These are phyloP conservation scores for Trichoderma virens DNA, from an alignment of 495 filamentous ascomycete genomes.

Conservation along the genomic window DNA sequence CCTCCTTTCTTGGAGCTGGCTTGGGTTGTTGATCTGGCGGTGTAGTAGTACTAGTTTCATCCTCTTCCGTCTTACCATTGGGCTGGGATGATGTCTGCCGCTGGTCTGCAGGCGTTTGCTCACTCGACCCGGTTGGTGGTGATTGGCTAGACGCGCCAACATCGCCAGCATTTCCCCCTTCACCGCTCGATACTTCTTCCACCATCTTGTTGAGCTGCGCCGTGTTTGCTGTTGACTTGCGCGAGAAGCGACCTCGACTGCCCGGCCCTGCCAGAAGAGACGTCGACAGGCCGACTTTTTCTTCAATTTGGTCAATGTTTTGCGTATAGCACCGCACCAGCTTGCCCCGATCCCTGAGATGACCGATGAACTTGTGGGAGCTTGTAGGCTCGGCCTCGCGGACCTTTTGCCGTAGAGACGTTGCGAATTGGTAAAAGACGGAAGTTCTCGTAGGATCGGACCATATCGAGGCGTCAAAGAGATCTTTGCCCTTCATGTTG, in stretches of 20 bases:
- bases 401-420: conserved; percentile 51
- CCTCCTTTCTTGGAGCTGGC: conserved; percentile 1
- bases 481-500: conserved; percentile 56
- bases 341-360: conserved; percentile 52
- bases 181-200: conserved; percentile 1
- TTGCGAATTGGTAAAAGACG: conserved; percentile 61
- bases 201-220: conserved; percentile 5
- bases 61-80: conserved; percentile 1
- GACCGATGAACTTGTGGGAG: conserved; percentile 54
- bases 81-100: background rate
- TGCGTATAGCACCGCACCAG: conserved; percentile 62
- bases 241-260: conserved; percentile 41
- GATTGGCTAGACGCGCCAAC: background rate
- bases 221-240: conserved; percentile 6
- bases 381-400: conserved; percentile 46
- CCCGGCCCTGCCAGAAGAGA: conserved; percentile 48
- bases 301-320: conserved; percentile 64
- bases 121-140: conserved; percentile 10
- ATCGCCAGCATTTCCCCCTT: background rate
- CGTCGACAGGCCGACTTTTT: conserved; percentile 51
- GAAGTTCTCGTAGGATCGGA: conserved; percentile 52
- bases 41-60: background rate
- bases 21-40: conserved; percentile 5
- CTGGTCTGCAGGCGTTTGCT: conserved; percentile 11
- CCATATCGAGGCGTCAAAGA: conserved; percentile 62